Percentiles rank a stretch among this genome's conserved stretches.
These are phyloP conservation scores for Solanum pinnatisectum DNA, from an alignment of 257 asterid genomes.

Conservation along the genomic window DNA sequence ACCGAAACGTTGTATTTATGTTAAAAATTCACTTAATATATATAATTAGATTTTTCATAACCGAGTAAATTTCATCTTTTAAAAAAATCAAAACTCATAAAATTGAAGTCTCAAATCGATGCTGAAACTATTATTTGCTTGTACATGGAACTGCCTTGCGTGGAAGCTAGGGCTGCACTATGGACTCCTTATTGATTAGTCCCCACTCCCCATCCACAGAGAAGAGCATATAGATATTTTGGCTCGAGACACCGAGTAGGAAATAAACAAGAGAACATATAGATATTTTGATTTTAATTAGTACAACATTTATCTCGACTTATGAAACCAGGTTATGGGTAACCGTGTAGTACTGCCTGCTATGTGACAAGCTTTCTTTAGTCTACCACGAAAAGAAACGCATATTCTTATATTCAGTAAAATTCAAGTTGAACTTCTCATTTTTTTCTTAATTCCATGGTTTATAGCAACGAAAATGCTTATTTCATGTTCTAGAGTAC, in stretches of 20 bases:
- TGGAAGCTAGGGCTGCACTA: background rate
- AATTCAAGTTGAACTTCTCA: background rate
- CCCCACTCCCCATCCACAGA: background rate
- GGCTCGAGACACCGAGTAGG: fast-evolving
- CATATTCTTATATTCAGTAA: background rate
- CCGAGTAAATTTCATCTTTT: fast-evolving
- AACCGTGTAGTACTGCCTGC: background rate
- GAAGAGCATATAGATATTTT: background rate
- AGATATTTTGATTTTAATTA: too few species aligned
- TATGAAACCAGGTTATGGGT: background rate
- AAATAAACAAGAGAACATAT: too few species aligned
- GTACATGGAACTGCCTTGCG: background rate
- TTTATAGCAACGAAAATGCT: background rate
- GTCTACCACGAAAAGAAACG: too few species aligned
- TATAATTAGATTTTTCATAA: background rate
- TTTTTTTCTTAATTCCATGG: background rate
- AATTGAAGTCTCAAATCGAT: background rate
- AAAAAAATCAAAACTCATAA: background rate
- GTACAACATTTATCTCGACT: too few species aligned
- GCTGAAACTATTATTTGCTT: background rate
- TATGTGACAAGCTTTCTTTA: background rate
- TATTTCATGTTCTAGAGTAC: background rate
- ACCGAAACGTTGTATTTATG: background rate
- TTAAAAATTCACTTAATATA: background rate
- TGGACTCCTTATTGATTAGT: background rate